Conservation (phyloP, 257 asterid species). For the Nicotiana sylvestris region DNA sequence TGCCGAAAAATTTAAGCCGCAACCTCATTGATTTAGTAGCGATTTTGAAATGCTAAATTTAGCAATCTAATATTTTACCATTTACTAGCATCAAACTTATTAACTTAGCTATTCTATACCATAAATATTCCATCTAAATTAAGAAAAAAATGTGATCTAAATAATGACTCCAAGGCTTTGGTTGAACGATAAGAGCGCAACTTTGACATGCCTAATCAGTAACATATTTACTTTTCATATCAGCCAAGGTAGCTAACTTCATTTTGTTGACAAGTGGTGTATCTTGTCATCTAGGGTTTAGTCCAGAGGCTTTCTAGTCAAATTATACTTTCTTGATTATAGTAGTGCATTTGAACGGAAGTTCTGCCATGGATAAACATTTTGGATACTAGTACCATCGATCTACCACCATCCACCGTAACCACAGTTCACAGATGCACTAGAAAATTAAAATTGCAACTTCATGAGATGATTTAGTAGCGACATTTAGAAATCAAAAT, state of each 20-base stretch:
- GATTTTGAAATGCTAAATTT: not conserved
- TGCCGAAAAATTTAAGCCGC: not conserved
- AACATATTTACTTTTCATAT: too few species aligned
- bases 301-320: not conserved
- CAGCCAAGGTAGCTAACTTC: not conserved
- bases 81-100: not conserved
- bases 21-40: not conserved
- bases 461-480: not conserved
- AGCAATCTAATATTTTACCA: conserved; percentile 1
- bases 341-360: not conserved
- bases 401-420: not conserved
- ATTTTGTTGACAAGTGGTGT: not conserved
- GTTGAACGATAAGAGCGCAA: not conserved
- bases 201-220: too few species aligned
- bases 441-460: not conserved
- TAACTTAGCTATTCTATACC: not conserved
- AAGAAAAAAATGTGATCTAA: not conserved
- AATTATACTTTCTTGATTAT: not conserved
- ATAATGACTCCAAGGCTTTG: not conserved
- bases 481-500: not conserved
- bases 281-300: not conserved
- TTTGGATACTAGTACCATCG: not conserved
- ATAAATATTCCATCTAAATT: not conserved
- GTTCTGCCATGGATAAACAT: not conserved
- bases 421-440: not conserved